Percentiles rank a stretch among this genome's conserved stretches.
Conservation (phyloP, 2,329 filamentous ascomycete genomes). For the Colletotrichum lentis region DNA sequence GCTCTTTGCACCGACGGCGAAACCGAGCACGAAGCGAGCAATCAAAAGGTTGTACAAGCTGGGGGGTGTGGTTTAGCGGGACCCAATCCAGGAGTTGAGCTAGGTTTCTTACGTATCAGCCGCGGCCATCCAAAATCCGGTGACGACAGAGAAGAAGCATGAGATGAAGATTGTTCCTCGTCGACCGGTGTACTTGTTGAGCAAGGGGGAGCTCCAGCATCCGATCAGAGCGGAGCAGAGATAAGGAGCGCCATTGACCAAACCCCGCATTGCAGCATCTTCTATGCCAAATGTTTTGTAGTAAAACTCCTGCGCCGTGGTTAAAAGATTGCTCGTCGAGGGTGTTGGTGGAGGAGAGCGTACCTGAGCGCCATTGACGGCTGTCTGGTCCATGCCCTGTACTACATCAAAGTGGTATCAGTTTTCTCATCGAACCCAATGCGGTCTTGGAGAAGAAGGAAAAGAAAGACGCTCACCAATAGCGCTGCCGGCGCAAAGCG, state of each 20-base stretch:
- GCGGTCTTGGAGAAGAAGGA: no score
- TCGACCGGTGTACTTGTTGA: slow-evolving; percentile 69
- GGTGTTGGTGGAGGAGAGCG: slow-evolving; percentile 49
- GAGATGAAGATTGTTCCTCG: slow-evolving; percentile 72
- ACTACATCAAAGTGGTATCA: slow-evolving; percentile 1
- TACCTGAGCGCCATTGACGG: slow-evolving; percentile 70
- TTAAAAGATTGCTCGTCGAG: slow-evolving; percentile 43
- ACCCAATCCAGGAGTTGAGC: slow-evolving; percentile 39
- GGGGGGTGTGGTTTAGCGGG: background rate
- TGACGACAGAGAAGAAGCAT: slow-evolving; percentile 61
- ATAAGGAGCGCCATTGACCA: slow-evolving; percentile 64
- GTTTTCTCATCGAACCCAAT: background rate
- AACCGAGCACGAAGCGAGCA: slow-evolving; percentile 49
- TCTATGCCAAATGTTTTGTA: slow-evolving; percentile 46
- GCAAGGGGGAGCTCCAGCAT: slow-evolving; percentile 49
- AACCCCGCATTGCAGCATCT: slow-evolving; percentile 59
- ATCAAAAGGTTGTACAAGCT: slow-evolving; percentile 48
- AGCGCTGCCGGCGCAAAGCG: slow-evolving; percentile 53
- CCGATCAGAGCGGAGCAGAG: slow-evolving; percentile 57
- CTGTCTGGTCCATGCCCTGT: slow-evolving; percentile 73
- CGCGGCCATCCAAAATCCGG: slow-evolving; percentile 64
- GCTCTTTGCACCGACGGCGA: slow-evolving; percentile 50
- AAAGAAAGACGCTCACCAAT: slow-evolving; percentile 45
- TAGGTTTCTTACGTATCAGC: slow-evolving; percentile 59
- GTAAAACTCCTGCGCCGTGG: slow-evolving; percentile 47